These are phyloP conservation scores for Scolecobasidium constrictum DNA, from an alignment of 2,329 filamentous ascomycete genomes.

Conservation along the genomic window DNA sequence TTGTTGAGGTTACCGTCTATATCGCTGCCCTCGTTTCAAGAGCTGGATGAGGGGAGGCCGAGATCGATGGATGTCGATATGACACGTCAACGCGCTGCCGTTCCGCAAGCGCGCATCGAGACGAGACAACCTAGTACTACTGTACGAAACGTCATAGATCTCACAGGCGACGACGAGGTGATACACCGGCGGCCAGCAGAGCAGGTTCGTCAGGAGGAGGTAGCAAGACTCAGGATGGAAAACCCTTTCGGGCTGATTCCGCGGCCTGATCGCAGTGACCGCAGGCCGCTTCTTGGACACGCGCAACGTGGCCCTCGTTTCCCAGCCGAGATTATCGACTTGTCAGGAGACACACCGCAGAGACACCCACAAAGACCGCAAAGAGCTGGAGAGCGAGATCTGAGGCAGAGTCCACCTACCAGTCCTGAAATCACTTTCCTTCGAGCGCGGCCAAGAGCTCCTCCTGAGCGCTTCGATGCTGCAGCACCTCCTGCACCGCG, in stretches of 20 bases:
- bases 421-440: constrained; percentile 41
- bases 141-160: too few species aligned
- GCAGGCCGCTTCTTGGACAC: constrained; percentile 7
- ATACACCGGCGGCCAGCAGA: too few species aligned
- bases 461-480: constrained; percentile 18
- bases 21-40: not conserved
- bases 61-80: not conserved
- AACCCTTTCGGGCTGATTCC: too few species aligned
- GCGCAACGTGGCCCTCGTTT: constrained; percentile 17
- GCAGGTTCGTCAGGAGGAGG: too few species aligned
- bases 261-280: too few species aligned
- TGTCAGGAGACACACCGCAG: constrained; percentile 26
- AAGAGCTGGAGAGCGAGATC: not conserved
- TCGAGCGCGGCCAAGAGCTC: not conserved
- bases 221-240: too few species aligned
- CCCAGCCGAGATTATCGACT: constrained; percentile 31
- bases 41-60: not conserved
- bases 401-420: too few species aligned
- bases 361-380: constrained; percentile 14
- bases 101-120: too few species aligned
- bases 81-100: not conserved
- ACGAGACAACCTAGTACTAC: too few species aligned
- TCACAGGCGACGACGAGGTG: not conserved
- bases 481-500: not conserved
- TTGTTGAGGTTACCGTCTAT: too few species aligned